A percentile compares a stretch with the other conserved stretches of the same genome.
Evolutionary conservation across 139 green algal genomes (phyloP).

Genomic region (Mesostigma viride): DNA sequence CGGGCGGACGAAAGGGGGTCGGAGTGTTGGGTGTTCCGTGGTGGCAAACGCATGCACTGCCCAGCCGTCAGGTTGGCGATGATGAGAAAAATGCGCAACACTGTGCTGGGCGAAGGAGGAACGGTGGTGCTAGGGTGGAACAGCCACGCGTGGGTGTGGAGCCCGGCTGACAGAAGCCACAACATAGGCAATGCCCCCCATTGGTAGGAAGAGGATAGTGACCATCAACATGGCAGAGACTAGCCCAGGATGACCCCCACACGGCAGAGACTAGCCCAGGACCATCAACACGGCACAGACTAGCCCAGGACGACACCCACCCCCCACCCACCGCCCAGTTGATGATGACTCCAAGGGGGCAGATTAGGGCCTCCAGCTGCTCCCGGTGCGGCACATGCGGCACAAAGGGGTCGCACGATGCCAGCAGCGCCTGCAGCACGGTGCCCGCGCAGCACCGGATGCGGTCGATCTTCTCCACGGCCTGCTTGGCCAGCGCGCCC

Average conservation of each 20-base stretch:
- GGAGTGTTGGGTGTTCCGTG: background rate
- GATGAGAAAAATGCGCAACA: too few species aligned
- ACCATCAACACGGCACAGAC: too few species aligned
- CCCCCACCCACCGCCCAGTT: conserved; percentile 11
- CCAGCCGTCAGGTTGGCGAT: background rate
- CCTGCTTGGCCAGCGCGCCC: conserved; percentile 54
- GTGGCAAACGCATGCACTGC: conserved; percentile 10
- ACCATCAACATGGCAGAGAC: too few species aligned
- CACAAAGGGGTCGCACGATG: background rate
- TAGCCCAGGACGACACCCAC: too few species aligned
- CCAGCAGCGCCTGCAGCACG: conserved; percentile 21
- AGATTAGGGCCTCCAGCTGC: conserved; percentile 5
- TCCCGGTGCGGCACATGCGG: background rate
- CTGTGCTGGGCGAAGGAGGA: too few species aligned
- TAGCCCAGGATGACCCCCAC: too few species aligned
- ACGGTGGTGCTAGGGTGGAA: too few species aligned
- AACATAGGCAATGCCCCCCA: too few species aligned
- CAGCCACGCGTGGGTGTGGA: too few species aligned
- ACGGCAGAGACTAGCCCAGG: too few species aligned
- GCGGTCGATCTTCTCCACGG: conserved; percentile 68
- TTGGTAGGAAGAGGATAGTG: too few species aligned
- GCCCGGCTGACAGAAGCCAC: too few species aligned
- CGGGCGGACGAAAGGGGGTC: conserved; percentile 1
- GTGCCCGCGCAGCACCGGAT: conserved; percentile 43
- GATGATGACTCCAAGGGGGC: background rate